Percentiles rank a stretch among this genome's conserved stretches.
Evolutionary conservation across 495 filamentous ascomycete species (phyloP).

Genomic region (Rusavskia elegans): DNA sequence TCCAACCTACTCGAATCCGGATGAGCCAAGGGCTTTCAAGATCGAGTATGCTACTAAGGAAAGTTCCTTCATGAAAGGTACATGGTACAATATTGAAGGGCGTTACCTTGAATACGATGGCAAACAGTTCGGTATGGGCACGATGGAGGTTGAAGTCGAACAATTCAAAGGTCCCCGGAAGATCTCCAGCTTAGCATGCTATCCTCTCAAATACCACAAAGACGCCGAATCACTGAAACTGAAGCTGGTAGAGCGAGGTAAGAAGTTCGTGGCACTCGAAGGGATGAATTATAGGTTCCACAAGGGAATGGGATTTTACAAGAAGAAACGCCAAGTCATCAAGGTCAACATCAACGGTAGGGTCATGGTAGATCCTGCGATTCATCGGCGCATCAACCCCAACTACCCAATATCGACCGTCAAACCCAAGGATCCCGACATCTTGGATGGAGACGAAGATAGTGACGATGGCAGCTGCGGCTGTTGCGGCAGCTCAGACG

Average conservation of each 20-base stretch:
- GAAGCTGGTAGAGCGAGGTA: conserved; percentile 68
- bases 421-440: conserved; percentile 58
- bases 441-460: conserved; percentile 36
- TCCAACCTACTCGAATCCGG: conserved; percentile 59
- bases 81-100: conserved; percentile 71
- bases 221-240: conserved; percentile 47
- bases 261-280: conserved; percentile 62
- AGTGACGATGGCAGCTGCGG: conserved; percentile 18
- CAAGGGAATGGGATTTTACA: conserved; percentile 66
- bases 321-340: conserved; percentile 61
- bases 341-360: conserved; percentile 86
- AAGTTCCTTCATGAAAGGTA: conserved; percentile 53
- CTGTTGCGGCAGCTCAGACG: conserved; percentile 31
- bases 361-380: conserved; percentile 81
- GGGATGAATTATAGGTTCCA: conserved; percentile 80
- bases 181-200: conserved; percentile 63
- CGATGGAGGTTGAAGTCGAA: conserved; percentile 55
- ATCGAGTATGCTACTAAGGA: conserved; percentile 67
- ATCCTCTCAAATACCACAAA: conserved; percentile 71
- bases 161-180: conserved; percentile 73
- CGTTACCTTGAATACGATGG: conserved; percentile 76
- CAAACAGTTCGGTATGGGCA: conserved; percentile 54
- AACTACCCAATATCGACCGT: conserved; percentile 76
- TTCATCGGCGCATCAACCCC: conserved; percentile 73
- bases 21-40: conserved; percentile 83